A percentile compares a stretch with the other conserved stretches of the same genome.
These are phyloP conservation scores for Effrenium voratum DNA, from an alignment of 73 alveolate species.

Conservation along the genomic window DNA sequence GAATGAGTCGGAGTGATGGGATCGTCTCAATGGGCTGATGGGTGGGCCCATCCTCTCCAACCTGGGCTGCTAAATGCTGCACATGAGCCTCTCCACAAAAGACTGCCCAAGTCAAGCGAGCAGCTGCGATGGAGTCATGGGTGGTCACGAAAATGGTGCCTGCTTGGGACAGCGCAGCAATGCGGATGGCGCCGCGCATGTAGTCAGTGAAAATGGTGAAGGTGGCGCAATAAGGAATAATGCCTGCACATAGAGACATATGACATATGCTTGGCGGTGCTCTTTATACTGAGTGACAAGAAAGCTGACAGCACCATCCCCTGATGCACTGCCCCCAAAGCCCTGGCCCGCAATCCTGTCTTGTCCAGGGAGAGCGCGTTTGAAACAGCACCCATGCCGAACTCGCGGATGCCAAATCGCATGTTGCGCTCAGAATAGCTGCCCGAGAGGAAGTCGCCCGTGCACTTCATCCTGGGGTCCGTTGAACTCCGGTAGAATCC, in stretches of 20 bases:
- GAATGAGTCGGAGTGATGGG: slow-evolving; percentile 75
- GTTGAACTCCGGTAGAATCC: no score
- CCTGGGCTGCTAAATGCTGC: neutral
- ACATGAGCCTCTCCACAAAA: no score
- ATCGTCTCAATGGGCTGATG: slow-evolving; percentile 94
- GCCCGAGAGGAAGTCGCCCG: slow-evolving; percentile 93
- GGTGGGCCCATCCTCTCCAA: slow-evolving; percentile 94
- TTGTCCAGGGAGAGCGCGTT: slow-evolving; percentile 88
- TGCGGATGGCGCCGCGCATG: slow-evolving; percentile 93
- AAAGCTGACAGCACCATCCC: neutral
- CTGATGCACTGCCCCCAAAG: neutral
- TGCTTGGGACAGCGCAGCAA: slow-evolving; percentile 83
- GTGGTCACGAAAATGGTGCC: slow-evolving; percentile 94
- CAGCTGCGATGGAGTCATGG: slow-evolving; percentile 94
- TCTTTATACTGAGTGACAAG: no score
- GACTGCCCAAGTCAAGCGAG: no score
- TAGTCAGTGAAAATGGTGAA: slow-evolving; percentile 94
- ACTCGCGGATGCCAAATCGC: slow-evolving; percentile 94
- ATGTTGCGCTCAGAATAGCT: slow-evolving; percentile 88
- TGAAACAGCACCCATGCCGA: slow-evolving; percentile 92
- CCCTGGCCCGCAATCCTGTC: slow-evolving; percentile 27
- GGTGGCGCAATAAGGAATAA: slow-evolving; percentile 93
- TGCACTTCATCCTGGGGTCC: slow-evolving; percentile 93
- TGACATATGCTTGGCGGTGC: no score
- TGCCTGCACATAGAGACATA: slow-evolving; percentile 40